phyloP scores from a whole-genome alignment of 257 asterid genomes.

The Solanum clarkiae region DNA sequence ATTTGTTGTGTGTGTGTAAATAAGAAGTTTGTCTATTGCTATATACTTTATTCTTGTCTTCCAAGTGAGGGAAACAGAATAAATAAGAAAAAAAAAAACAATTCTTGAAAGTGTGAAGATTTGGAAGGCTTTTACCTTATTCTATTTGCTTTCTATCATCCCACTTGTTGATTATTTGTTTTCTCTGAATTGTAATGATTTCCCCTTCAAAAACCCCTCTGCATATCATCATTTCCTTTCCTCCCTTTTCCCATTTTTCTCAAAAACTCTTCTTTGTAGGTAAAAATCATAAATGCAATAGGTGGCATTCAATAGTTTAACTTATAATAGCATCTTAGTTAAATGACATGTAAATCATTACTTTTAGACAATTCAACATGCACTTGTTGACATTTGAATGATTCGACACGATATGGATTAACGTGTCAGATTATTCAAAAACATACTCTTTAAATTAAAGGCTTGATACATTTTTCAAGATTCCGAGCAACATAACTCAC shows the following conservation, averaged over 20 bases:
- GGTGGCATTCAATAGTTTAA: neutral
- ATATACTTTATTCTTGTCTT: slow-evolving; percentile 39
- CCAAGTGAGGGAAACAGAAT: slow-evolving; percentile 22
- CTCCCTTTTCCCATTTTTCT: neutral
- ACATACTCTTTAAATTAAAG: neutral
- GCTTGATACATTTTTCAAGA: neutral
- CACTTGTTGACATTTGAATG: neutral
- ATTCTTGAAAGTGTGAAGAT: slow-evolving; percentile 38
- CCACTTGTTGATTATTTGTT: neutral
- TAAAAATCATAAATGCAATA: neutral
- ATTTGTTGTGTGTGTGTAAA: neutral
- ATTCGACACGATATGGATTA: too few species aligned
- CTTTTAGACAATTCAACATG: too few species aligned
- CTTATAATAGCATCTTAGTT: neutral
- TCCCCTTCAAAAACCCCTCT: neutral
- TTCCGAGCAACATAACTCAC: neutral
- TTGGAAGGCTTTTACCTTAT: slow-evolving; percentile 14
- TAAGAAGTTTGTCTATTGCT: slow-evolving; percentile 17
- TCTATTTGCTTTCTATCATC: neutral
- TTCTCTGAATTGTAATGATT: neutral
- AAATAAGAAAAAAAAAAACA: slow-evolving; percentile 8
- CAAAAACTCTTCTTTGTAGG: neutral
- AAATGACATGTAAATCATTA: neutral
- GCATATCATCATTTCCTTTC: neutral
- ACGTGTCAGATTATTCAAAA: neutral